Conservation (phyloP, 2,329 filamentous ascomycete genomes). For the Venturia pyrina region DNA sequence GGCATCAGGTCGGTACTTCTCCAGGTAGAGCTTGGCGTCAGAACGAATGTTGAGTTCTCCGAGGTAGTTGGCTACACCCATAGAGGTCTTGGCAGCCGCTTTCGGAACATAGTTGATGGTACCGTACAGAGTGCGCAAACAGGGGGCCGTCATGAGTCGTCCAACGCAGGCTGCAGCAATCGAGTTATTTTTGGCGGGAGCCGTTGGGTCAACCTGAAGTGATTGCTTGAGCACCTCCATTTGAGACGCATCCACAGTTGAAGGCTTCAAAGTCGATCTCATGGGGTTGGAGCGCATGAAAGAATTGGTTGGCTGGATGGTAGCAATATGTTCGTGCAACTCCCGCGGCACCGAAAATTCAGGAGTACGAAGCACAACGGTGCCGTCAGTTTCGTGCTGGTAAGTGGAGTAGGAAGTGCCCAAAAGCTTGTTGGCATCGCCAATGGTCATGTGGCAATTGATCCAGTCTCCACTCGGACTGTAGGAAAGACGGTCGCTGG, state of each 20-base stretch:
- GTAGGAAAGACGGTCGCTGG: conserved; percentile 30
- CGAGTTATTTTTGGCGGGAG: neutral
- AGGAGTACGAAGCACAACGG: conserved; percentile 40
- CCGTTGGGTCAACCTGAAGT: neutral
- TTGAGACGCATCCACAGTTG: conserved; percentile 14
- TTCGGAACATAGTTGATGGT: conserved; percentile 9
- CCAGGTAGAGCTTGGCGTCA: neutral
- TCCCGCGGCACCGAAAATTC: conserved; percentile 49
- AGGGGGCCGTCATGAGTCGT: conserved; percentile 1
- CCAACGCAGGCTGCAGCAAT: conserved; percentile 6
- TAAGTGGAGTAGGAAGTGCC: conserved; percentile 41
- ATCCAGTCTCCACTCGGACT: conserved; percentile 50
- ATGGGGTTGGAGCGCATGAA: conserved; percentile 39
- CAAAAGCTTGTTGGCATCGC: conserved; percentile 42
- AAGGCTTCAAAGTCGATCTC: conserved; percentile 22
- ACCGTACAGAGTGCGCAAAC: conserved; percentile 9
- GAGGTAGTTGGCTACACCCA: conserved; percentile 10
- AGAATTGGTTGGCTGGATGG: conserved; percentile 51
- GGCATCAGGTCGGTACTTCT: conserved; percentile 13
- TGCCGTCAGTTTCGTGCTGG: conserved; percentile 46
- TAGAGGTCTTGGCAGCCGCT: conserved; percentile 5
- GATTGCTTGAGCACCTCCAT: neutral
- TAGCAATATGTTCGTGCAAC: conserved; percentile 48
- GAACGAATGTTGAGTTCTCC: conserved; percentile 1
- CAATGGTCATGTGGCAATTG: conserved; percentile 41